phyloP scores from a whole-genome alignment of 108 stramenopile species.

The Stephanodiscus minutulus region DNA sequence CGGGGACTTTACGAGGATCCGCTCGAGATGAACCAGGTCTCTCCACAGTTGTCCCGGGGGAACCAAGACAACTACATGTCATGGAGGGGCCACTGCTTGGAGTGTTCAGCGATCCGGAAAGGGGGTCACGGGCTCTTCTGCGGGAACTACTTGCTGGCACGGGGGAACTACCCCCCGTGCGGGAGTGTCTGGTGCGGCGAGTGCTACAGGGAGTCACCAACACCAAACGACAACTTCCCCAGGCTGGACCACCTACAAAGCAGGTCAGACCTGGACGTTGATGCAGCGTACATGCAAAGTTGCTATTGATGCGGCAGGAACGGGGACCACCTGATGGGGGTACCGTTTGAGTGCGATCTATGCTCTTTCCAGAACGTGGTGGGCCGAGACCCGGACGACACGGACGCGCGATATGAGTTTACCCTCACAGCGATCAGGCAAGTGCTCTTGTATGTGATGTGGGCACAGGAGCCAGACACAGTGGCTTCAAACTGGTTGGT shows the following conservation, averaged over 20 bases:
- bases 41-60: too few species aligned
- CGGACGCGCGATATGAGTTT: neutral
- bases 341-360: too few species aligned
- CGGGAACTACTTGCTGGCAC: slow-evolving; percentile 1
- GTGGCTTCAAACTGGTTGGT: slow-evolving; percentile 16
- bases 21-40: too few species aligned
- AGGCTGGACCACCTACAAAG: slow-evolving; percentile 17
- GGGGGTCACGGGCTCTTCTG: slow-evolving; percentile 6
- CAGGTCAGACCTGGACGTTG: neutral
- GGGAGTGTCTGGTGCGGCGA: too few species aligned
- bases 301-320: too few species aligned
- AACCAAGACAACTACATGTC: slow-evolving; percentile 4
- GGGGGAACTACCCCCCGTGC: slow-evolving; percentile 7
- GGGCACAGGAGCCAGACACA: slow-evolving; percentile 31
- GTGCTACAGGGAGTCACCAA: slow-evolving; percentile 34
- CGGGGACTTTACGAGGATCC: too few species aligned
- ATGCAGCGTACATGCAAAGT: too few species aligned
- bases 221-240: slow-evolving; percentile 13
- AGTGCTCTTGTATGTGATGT: slow-evolving; percentile 13
- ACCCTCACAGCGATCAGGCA: slow-evolving; percentile 24
- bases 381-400: slow-evolving; percentile 9
- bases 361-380: slow-evolving; percentile 22
- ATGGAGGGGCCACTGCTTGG: slow-evolving; percentile 5
- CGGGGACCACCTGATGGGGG: too few species aligned
- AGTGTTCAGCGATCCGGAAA: neutral